A percentile compares a stretch with the other conserved stretches of the same genome.
Conservation (phyloP, 768 basidiomycete species). For the Floccularia luteovirens region DNA sequence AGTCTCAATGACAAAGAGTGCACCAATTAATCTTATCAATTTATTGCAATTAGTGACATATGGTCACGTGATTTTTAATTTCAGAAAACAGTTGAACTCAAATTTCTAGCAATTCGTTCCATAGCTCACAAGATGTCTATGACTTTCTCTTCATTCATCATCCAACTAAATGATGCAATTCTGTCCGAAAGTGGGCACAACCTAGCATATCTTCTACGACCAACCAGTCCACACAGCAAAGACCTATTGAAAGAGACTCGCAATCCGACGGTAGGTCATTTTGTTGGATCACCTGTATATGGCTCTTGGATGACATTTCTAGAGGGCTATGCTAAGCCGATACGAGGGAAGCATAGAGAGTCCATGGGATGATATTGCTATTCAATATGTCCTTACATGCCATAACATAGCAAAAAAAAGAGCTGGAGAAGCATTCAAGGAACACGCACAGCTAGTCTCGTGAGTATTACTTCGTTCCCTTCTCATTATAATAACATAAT, state of each 20-base stretch:
- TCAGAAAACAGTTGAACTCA: too few relatives aligned
- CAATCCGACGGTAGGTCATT: slow-evolving; percentile 36
- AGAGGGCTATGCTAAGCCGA: slow-evolving; percentile 26
- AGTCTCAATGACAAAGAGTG: too few relatives aligned
- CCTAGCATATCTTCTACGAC: slow-evolving; percentile 68
- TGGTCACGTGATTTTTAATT: too few relatives aligned
- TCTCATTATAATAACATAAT: neutral
- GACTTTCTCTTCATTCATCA: slow-evolving; percentile 53
- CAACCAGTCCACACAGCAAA: slow-evolving; percentile 72
- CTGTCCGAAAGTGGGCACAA: slow-evolving; percentile 57
- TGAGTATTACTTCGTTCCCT: slow-evolving; percentile 30
- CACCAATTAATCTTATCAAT: neutral
- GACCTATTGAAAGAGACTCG: slow-evolving; percentile 67
- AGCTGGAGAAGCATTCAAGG: slow-evolving; percentile 70
- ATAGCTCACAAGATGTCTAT: slow-evolving; percentile 18
- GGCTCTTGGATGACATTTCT: neutral
- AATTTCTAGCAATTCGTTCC: too few relatives aligned
- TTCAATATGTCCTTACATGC: slow-evolving; percentile 75
- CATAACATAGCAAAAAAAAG: slow-evolving; percentile 62
- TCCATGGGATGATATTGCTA: slow-evolving; percentile 85
- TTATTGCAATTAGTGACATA: neutral
- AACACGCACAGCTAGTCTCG: slow-evolving; percentile 71
- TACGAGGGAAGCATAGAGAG: slow-evolving; percentile 59
- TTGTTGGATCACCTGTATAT: neutral
- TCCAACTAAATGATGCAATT: slow-evolving; percentile 55